Conservation (phyloP, 2,329 filamentous ascomycete genomes). For the Claviceps purpurea region DNA sequence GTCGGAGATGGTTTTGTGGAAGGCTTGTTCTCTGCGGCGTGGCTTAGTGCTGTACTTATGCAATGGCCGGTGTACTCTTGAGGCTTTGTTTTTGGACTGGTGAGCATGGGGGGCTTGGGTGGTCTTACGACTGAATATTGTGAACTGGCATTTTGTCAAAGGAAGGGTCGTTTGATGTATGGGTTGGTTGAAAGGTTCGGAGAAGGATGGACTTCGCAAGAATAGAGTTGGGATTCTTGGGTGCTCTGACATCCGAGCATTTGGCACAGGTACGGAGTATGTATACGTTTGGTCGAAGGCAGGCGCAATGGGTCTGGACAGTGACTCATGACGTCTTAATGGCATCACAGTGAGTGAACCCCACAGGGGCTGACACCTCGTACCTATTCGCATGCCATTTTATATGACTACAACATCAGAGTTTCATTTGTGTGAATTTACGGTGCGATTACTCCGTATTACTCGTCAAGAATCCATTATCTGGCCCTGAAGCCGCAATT, state of each 20-base stretch:
- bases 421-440: too few species aligned
- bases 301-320: background rate
- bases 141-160: slow-evolving; percentile 1
- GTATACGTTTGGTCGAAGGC: background rate
- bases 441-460: too few species aligned
- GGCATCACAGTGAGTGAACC: background rate
- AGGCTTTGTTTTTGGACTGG: background rate
- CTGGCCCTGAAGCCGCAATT: too few species aligned
- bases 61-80: background rate
- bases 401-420: too few species aligned
- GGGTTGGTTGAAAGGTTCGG: background rate
- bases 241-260: too few species aligned
- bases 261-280: background rate
- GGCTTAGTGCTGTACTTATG: background rate
- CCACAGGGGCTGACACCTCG: background rate
- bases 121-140: slow-evolving; percentile 2
- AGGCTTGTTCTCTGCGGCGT: background rate
- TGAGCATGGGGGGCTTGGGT: background rate
- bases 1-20: background rate
- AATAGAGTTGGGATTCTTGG: too few species aligned
- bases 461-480: too few species aligned
- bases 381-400: background rate
- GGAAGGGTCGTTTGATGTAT: background rate
- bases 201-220: background rate
- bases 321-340: background rate